phyloP scores from a whole-genome alignment of 1,139 yeast genomes.

The Yamadazyma pseudoaaseri region DNA sequence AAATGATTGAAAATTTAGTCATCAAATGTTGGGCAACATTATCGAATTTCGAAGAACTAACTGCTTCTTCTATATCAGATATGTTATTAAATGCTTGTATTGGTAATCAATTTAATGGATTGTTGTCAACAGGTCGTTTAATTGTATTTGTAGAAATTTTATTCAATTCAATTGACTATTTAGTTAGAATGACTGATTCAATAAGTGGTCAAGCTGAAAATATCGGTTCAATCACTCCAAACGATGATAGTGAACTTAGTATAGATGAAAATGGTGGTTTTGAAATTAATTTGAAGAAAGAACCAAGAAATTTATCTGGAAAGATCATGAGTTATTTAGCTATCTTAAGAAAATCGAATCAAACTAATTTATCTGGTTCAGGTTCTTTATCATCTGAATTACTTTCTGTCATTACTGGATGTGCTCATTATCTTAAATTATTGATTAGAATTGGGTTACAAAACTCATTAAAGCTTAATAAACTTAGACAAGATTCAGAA shows the following conservation, averaged over 20 bases:
- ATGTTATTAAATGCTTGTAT: conserved; percentile 86
- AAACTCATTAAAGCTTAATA: conserved; percentile 70
- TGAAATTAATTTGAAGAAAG: conserved; percentile 45
- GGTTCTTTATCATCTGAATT: conserved; percentile 61
- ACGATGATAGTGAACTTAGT: conserved; percentile 1
- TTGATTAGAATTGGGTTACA: conserved; percentile 79
- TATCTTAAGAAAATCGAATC: conserved; percentile 56
- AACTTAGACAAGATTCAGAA: conserved; percentile 51
- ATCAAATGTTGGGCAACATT: conserved; percentile 85
- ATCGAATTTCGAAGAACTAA: conserved; percentile 87
- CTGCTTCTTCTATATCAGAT: conserved; percentile 88
- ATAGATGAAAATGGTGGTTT: conserved; percentile 5
- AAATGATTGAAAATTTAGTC: conserved; percentile 64
- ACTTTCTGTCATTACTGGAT: conserved; percentile 80
- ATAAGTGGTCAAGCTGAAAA: neutral
- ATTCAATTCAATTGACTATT: conserved; percentile 70
- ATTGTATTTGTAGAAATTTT: conserved; percentile 74
- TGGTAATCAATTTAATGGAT: conserved; percentile 70
- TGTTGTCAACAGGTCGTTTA: conserved; percentile 69
- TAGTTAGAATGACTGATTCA: conserved; percentile 5
- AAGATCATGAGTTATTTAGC: conserved; percentile 77
- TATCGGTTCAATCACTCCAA: neutral
- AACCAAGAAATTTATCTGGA: conserved; percentile 86
- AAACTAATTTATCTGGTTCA: conserved; percentile 56
- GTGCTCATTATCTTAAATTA: conserved; percentile 90